These are phyloP conservation scores for Dryas alaskensis DNA, from an alignment of 306 rosid species.

Conservation along the genomic window DNA sequence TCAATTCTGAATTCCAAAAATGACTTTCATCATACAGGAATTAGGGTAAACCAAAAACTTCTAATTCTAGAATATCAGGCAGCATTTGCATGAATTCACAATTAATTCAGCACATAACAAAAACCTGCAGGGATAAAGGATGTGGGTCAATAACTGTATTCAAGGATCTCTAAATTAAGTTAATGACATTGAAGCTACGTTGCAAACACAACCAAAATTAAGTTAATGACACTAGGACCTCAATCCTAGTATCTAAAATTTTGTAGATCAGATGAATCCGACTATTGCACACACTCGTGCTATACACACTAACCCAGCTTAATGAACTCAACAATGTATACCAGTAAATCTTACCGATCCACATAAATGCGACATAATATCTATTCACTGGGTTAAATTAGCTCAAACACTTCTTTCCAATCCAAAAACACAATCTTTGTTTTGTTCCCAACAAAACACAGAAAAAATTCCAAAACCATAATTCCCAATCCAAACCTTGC, in stretches of 20 bases:
- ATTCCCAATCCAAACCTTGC: constrained; percentile 25
- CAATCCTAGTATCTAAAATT: not conserved
- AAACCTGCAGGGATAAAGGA: constrained; percentile 44
- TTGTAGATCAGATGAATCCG: not conserved
- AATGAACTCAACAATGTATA: not conserved
- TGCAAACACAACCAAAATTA: not conserved
- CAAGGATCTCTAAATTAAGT: not conserved
- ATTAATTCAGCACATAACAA: constrained; percentile 8
- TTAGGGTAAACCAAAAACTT: constrained; percentile 29
- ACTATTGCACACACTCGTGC: not conserved
- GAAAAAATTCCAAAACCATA: constrained; percentile 16
- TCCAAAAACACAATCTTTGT: constrained; percentile 12
- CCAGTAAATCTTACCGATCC: not conserved
- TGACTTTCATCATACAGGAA: constrained; percentile 29
- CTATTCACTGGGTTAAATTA: constrained; percentile 14
- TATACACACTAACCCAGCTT: not conserved
- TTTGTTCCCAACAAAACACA: constrained; percentile 14
- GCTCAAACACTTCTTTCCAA: constrained; percentile 30
- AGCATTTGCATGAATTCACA: constrained; percentile 16
- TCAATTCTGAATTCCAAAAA: constrained; percentile 26
- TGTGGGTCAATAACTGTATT: constrained; percentile 23
- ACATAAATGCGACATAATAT: not conserved
- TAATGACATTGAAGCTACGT: not conserved
- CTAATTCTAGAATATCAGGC: constrained; percentile 19
- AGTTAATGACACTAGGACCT: not conserved